Base-by-base conservation (phyloP, 2,329 filamentous ascomycete species). In the Sarocladium brachiariae region DNA sequence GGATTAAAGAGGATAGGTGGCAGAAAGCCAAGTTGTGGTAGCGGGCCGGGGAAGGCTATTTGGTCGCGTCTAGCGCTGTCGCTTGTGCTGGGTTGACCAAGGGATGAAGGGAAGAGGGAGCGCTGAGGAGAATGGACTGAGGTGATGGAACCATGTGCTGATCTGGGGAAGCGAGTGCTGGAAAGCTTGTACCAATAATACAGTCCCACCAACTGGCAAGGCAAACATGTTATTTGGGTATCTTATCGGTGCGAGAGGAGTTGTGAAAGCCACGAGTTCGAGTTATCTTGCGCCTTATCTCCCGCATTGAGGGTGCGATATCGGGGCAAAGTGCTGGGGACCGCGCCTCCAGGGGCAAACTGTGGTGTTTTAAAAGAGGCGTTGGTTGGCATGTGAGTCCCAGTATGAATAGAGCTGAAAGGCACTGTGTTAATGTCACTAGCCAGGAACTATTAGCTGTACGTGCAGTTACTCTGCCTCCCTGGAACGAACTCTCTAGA, bases 1-100 rank as follows among this genome's bases (percentile, higher is more conserved):
- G 13, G 27, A 30, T 7, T 30, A 30, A 18, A 39, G 23, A 25
- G 39, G 11, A 10, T 14, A 43, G 39, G 9, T 9, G 37, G 5
- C 7, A 18, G 37, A 39, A 25, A 43, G 39, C 23, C 21, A 43
- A 43, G 39, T 25, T 18, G 39, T 27, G 37, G 39, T 27, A 43
- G 39, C 39, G 23, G n/a, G 27, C 39, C 39, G 39, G 39, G 39
- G 39, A 43, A 43, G 39, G 16, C 21, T 9, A n/a, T 25, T 43
- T 19, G 21, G 27, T 43, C 16, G 23, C 27, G 23, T 14, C 16
- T 43, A 43, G 39, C 39, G 39, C 16, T 27, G 39, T 23, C 39
- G 39, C 39, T 43, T 43, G 39, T n/a, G 21, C 39, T 25, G 39
- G 39, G 39, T 43, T 23, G 27, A 14, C n/a, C 39, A 25, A 43